A percentile compares a stretch with the other conserved stretches of the same genome.
These are phyloP conservation scores for Yamadazyma kanchanaburiensis DNA, from an alignment of 1,139 yeast genomes.

Conservation along the genomic window DNA sequence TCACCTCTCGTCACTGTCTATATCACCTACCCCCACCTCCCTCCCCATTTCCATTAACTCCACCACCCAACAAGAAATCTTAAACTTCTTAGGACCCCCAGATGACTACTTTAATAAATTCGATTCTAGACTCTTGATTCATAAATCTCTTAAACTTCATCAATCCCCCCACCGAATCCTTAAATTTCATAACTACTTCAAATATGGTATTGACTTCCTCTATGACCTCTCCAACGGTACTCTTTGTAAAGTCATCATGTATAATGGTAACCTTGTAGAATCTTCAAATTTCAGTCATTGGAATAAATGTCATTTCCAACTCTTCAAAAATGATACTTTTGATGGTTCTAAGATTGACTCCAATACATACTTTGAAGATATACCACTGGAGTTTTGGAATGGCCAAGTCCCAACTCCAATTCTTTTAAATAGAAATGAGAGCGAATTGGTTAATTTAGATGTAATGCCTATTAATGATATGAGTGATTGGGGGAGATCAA, in stretches of 20 bases:
- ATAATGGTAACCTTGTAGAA: conserved; percentile 49
- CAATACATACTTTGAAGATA: conserved; percentile 31
- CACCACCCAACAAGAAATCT: conserved; percentile 50
- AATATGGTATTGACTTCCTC: conserved; percentile 50
- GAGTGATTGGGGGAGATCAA: conserved; percentile 51
- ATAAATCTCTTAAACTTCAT: conserved; percentile 20
- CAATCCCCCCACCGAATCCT: conserved; percentile 11
- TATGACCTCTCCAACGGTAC: conserved; percentile 40
- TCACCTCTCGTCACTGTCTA: too few relatives aligned
- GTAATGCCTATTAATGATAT: conserved; percentile 20
- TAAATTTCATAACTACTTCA: conserved; percentile 56
- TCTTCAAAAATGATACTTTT: conserved; percentile 12
- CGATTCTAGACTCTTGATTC: conserved; percentile 43
- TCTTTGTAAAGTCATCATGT: conserved; percentile 32
- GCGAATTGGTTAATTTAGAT: conserved; percentile 42
- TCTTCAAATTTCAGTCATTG: conserved; percentile 49
- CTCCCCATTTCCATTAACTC: too few relatives aligned
- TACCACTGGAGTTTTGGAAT: conserved; percentile 17
- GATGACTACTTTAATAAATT: conserved; percentile 50
- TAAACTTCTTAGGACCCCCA: conserved; percentile 53
- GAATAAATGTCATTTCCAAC: conserved; percentile 43
- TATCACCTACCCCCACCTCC: too few relatives aligned
- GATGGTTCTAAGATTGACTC: conserved; percentile 20
- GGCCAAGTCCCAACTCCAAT: conserved; percentile 30
- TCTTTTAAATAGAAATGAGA: conserved; percentile 46